These are phyloP conservation scores for Alternaria tenuissima DNA, from an alignment of 2,329 filamentous ascomycete genomes.

Conservation along the genomic window DNA sequence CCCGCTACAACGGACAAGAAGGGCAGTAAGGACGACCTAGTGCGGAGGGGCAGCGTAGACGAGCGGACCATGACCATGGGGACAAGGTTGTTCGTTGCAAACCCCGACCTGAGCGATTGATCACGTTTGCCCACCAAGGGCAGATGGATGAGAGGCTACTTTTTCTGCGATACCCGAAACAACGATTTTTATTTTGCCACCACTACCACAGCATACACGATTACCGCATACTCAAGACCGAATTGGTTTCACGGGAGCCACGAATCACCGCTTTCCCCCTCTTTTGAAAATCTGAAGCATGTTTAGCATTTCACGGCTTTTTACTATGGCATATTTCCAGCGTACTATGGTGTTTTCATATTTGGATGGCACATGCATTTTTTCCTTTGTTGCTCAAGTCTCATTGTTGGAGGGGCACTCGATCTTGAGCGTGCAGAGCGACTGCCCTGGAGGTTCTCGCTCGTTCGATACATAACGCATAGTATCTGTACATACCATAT, in stretches of 20 bases:
- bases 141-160: conserved; percentile 5
- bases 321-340: neutral
- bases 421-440: conserved; percentile 2
- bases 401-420: neutral
- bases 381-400: conserved; percentile 2
- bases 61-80: conserved; percentile 79
- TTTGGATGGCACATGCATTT: conserved; percentile 1
- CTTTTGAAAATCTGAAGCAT: neutral
- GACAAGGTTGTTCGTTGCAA: conserved; percentile 81
- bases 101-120: conserved; percentile 72
- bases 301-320: conserved; percentile 4
- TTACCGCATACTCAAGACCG: conserved; percentile 1
- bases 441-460: conserved; percentile 13
- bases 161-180: conserved; percentile 46
- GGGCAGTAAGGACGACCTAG: conserved; percentile 72
- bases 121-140: conserved; percentile 24
- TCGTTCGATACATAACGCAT: conserved; percentile 3
- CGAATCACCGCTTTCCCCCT: neutral
- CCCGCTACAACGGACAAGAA: conserved; percentile 56
- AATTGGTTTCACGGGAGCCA: neutral
- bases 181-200: conserved; percentile 19
- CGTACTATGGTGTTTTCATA: neutral
- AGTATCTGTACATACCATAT: conserved; percentile 12
- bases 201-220: conserved; percentile 3
- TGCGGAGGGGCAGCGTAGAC: conserved; percentile 81